Base-by-base conservation (phyloP, 2,329 filamentous ascomycete genomes). In the Alternaria infectoria region DNA sequence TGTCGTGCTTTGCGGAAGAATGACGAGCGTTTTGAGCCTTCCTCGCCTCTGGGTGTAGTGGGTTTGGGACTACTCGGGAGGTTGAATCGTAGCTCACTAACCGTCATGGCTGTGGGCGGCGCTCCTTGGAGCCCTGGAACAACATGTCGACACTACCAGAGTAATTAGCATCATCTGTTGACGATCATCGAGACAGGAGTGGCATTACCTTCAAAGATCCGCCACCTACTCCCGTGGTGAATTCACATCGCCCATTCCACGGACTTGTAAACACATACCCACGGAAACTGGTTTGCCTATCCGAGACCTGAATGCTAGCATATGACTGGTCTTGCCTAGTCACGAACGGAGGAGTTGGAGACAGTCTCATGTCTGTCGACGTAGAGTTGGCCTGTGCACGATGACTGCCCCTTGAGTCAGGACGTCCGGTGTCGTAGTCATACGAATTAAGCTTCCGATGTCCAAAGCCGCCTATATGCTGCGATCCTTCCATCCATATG, bases 1-100 rank as follows among this genome's bases (percentile, higher is more conserved):
- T 77, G 69, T 10, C 72, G 70, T 28, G 73, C 71, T 54, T 74
- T 70, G 40, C 72, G 71, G 43, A 80, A 79, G 60, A 80, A 71
- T 3, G 79, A 81, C 3, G 77, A 72, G 36, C 77, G 69, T 61
- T 79, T 80, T 6, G 72, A 67, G 15, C 54, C 28, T 21, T 78
- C 74, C 7, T 76, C 77, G 49, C 68, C 75, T 72, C 25, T 77
- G 28, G 68, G 76, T 40, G 69, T 77, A n/a, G 69, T 69, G 55
- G 57, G 73, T 54, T 71, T 80, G 52, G 66, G 78, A 66, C 84
- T 79, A 52, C 86, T 87, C 1, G 93, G 93, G 0, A 97, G 86
- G 76, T 97, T 97, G 84, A 97, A 97, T 17, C 94, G 89, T 62
- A 98, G 83, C 79, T 97, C 95, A 78, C 93, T 96, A 25, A 97